Evolutionary conservation across 371 early-diverging fungal species (phyloP), one percentile per base, ranked within the genome.

Genomic region (Cokeromyces recurvatus): DNA sequence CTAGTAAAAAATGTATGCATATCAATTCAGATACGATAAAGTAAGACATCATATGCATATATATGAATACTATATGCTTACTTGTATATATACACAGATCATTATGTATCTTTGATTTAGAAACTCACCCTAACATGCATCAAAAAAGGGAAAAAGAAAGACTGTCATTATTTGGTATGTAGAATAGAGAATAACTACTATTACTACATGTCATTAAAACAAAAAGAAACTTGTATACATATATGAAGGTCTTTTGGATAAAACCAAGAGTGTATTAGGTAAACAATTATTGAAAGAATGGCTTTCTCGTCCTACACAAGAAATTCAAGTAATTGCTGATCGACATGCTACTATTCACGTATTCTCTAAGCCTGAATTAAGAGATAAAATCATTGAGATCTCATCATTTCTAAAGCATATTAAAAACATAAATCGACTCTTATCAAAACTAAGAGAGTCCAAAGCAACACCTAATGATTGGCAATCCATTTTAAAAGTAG

Each of bases 121-220:
- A 86, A 32, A 43, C 71, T 0, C 87, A 90, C 45, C 85, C 87
- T 7, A 85, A 71, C 43, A 74, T 79, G 59, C 82, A 79, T 56
- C 69, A 58, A 46, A 70, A 70, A 15, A 53, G 59, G 16, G 52
- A 65, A 16, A 85, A 84, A 55, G 89, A 86, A 53, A 80, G 83
- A 8, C 55, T 84, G 0, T 87, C 88, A 0, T 48, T 87, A 3
- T 86, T 78, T 59, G 86, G 87, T 84, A 70, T 11, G 4, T 11
- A n/a, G 32, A 32, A 9, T 15, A 2, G 10, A 5, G n/a, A n/a
- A n/a, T n/a, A n/a, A n/a, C n/a, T n/a, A n/a, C n/a, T n/a, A n/a
- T n/a, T n/a, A n/a, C n/a, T n/a, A n/a, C n/a, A n/a, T n/a, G n/a
- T n/a, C n/a, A n/a, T n/a, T n/a, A n/a, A n/a, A n/a, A n/a, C n/a